Evolutionary conservation across 2,329 filamentous ascomycete genomes (phyloP).

Genomic region (Gyromitra esculenta): DNA sequence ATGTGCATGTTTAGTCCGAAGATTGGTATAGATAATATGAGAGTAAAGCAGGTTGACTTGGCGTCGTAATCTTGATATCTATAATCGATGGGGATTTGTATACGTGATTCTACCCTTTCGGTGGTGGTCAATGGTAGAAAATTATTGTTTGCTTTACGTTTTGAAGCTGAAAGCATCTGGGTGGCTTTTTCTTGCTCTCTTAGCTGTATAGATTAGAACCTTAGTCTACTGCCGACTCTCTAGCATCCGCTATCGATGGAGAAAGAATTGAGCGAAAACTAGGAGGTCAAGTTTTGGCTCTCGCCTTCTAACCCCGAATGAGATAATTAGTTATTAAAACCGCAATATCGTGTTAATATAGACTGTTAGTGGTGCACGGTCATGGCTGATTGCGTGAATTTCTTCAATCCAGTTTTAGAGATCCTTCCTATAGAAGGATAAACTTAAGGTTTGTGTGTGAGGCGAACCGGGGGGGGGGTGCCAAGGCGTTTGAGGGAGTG

Average conservation of each 20-base stretch:
- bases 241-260: background rate
- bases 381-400: too few relatives aligned
- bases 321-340: background rate
- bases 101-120: background rate
- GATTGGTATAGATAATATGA: background rate
- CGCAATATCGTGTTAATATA: too few relatives aligned
- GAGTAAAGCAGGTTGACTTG: background rate
- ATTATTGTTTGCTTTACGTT: background rate
- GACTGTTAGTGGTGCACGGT: too few relatives aligned
- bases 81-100: background rate
- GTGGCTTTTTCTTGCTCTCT: background rate
- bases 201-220: background rate
- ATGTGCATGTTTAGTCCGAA: background rate
- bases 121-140: background rate
- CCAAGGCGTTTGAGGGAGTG: background rate
- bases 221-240: background rate
- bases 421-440: background rate
- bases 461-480: background rate
- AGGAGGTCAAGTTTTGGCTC: background rate
- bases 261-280: background rate
- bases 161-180: too few relatives aligned
- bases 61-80: background rate
- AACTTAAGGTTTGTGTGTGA: background rate
- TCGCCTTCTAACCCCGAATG: background rate
- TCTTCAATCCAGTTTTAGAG: background rate